Percentiles rank a stretch among this genome's conserved stretches.
These are phyloP conservation scores for Penicillium palitans DNA, from an alignment of 2,329 filamentous ascomycete species.

Conservation along the genomic window DNA sequence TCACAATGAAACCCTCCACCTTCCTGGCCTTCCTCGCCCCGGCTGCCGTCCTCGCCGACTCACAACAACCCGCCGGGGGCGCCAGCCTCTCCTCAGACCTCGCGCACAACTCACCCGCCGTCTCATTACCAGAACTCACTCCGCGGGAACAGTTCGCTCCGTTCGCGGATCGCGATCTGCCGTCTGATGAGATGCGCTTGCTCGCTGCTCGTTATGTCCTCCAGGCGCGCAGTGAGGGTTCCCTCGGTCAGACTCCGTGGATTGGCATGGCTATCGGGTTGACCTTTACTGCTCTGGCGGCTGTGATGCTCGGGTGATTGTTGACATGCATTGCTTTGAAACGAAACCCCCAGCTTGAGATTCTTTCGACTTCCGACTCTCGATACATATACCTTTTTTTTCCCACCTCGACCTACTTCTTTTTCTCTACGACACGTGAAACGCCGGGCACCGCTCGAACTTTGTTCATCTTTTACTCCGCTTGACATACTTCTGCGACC, in stretches of 20 bases:
- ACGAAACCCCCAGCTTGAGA: neutral
- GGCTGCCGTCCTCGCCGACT: conserved; percentile 19
- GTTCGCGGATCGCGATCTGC: conserved; percentile 1
- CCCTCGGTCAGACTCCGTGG: conserved; percentile 43
- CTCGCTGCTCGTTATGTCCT: conserved; percentile 29
- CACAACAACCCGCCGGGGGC: conserved; percentile 16
- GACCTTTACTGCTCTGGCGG: conserved; percentile 41
- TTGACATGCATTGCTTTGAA: neutral
- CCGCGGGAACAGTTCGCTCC: conserved; percentile 7
- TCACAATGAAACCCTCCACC: conserved; percentile 21
- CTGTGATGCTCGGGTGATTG: conserved; percentile 40
- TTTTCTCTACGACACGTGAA: conserved; percentile 13
- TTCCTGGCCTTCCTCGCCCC: conserved; percentile 23
- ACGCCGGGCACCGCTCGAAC: conserved; percentile 9
- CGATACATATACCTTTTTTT: conserved; percentile 8
- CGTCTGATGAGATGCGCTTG: neutral
- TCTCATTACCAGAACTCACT: conserved; percentile 24
- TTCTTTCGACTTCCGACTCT: neutral
- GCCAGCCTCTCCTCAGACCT: conserved; percentile 12
- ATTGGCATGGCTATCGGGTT: conserved; percentile 45
- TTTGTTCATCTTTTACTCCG: conserved; percentile 2
- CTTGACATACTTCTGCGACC: conserved; percentile 11
- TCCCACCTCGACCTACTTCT: conserved; percentile 2
- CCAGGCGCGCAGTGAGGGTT: conserved; percentile 40
- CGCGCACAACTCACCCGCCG: conserved; percentile 19